Evolutionary conservation across 352 stramenopile species (phyloP).

Genomic region (Globisporangium paroecandrum): DNA sequence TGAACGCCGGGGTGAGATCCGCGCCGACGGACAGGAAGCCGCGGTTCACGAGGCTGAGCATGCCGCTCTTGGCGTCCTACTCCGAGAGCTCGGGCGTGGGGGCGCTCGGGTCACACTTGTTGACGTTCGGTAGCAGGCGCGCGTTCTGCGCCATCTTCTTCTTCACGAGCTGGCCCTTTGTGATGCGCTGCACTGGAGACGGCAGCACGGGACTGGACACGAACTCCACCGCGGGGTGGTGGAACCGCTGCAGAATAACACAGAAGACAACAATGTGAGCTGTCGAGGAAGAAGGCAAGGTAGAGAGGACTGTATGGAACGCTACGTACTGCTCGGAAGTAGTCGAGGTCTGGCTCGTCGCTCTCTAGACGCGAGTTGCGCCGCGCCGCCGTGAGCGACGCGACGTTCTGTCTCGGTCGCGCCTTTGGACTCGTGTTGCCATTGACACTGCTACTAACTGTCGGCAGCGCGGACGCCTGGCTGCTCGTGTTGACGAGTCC

Average conservation of each 20-base stretch:
- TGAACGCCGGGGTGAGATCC: constrained; percentile 67
- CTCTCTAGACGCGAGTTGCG: constrained; percentile 7
- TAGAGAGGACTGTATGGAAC: background rate
- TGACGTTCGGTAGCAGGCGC: constrained; percentile 66
- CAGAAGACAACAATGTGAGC: background rate
- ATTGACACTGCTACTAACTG: constrained; percentile 24
- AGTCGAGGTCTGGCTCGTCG: constrained; percentile 32
- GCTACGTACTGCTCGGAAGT: constrained; percentile 40
- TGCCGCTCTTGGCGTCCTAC: constrained; percentile 55
- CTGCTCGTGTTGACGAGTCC: constrained; percentile 56
- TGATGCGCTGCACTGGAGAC: constrained; percentile 21
- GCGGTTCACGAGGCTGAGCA: constrained; percentile 68
- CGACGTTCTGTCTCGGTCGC: constrained; percentile 9
- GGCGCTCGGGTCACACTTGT: constrained; percentile 57
- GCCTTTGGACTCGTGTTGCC: constrained; percentile 2
- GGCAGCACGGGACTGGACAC: constrained; percentile 12
- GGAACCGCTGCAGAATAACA: constrained; percentile 30
- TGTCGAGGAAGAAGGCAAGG: background rate
- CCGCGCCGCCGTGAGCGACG: constrained; percentile 20
- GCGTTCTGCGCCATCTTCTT: constrained; percentile 54
- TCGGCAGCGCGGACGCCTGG: constrained; percentile 14
- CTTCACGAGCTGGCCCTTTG: constrained; percentile 40
- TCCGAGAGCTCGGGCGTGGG: constrained; percentile 48
- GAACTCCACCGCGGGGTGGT: constrained; percentile 35
- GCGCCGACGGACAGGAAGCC: constrained; percentile 59